Conservation (phyloP, 2,329 filamentous ascomycete genomes). For the Rutstroemia sydowiana region DNA sequence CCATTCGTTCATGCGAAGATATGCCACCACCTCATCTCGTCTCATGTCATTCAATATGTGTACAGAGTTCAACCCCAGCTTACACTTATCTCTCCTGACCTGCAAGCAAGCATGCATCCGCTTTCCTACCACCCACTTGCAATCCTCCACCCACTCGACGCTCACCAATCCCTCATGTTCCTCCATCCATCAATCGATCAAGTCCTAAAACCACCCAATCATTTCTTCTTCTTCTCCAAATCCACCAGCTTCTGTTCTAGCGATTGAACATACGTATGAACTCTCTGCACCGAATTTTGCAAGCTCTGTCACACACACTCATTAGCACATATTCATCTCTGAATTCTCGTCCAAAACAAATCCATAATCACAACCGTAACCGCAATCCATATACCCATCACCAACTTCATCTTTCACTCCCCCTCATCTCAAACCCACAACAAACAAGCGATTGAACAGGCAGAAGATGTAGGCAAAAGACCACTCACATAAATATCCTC, state of each 20-base stretch:
- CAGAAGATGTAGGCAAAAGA: neutral
- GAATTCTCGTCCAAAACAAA: too few species aligned
- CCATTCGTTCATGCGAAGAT: neutral
- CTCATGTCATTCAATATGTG: conserved; percentile 3
- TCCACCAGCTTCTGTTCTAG: conserved; percentile 74
- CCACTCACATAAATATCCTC: conserved; percentile 91
- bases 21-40: neutral
- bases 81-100: neutral
- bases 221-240: conserved; percentile 60
- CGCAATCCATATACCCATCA: too few species aligned
- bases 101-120: neutral
- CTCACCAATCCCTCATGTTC: conserved; percentile 4
- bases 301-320: conserved; percentile 55
- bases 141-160: neutral
- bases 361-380: too few species aligned
- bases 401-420: too few species aligned
- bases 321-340: neutral
- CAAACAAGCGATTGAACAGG: too few species aligned
- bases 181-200: too few species aligned
- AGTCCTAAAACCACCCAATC: too few species aligned
- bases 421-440: neutral
- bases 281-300: conserved; percentile 77
- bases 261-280: conserved; percentile 74
- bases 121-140: neutral
- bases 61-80: neutral